Evolutionary conservation across 75 land plant species (phyloP), one percentile per base, ranked within the genome.

Genomic region (Selaginella tamariscina): DNA sequence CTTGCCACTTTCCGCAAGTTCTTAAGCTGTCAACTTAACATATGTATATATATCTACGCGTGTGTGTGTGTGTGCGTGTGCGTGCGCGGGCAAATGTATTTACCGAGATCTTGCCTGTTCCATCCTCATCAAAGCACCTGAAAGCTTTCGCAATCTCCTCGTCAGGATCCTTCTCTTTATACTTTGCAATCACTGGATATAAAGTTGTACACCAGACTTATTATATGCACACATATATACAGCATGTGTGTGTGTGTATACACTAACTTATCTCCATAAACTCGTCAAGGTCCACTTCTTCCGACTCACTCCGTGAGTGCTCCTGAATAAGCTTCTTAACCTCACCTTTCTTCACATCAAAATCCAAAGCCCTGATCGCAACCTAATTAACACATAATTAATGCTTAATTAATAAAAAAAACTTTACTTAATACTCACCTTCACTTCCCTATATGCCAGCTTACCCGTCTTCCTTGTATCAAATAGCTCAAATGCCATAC

Each of bases 161-260:
- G 23, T 77, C 71, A 32, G 75, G 79, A 55, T 77, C 79, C 30
- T 69, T 77, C 57, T 77, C 79, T 67, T 72, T 72, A 39, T 77
- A 77, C 39, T 77, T 77, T 5, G 29, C 24, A n/a, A 62, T 62
- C 64, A 77, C 79, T 77, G 21, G 23, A 15, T 8, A 20, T 26
- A 31, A 1, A 2, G 39, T 32, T 67, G 22, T 18, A 1, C 29
- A n/a, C 1, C 21, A 29, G 8, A 69, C 13, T 2, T 13, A 13
- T 27, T 68, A 5, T 29, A 26, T 30, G 22, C 5, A 65, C 1
- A 30, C 30, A 30, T 28, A 66, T 30, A 65, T 0, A 65, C 26
- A 29, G 67, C 26, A 65, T 29, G 27, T 5, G 26, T 23, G n/a
- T n/a, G n/a, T n/a, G n/a, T n/a, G 26, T 69, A 30, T 28, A 20